Base-by-base conservation (phyloP, 805 yeast species). In the Candida awuae region DNA sequence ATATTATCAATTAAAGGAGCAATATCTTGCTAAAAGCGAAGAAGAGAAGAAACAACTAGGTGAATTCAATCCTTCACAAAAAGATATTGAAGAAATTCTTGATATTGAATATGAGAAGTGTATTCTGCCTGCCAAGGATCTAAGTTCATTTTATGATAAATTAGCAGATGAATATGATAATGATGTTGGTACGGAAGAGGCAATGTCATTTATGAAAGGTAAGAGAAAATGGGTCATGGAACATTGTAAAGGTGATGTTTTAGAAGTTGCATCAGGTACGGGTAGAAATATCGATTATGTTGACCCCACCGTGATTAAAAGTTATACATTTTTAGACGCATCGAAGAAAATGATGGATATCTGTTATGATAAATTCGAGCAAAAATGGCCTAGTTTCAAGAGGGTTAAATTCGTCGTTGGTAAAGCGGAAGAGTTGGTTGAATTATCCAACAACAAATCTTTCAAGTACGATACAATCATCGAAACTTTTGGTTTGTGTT, bases 241-340 rank as follows among this genome's bases (percentile, higher is more conserved):
- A 27, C 83, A 82, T 45, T 72, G 80, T 35, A 64, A 67, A 42
- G 98, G 98, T 17, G 96, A 92, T 55, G 96, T 87, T 2, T 64
- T 92, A 41, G 98, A 92, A 59, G 92, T 90, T 9, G 81, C 97
- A 0, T 84, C 94, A 55, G 98, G 98, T 42, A 92, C 98, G 0
- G 97, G 98, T 6, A 72, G 97, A 59, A 92, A 92, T 56, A 72
- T 90, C 41, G 78, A 80, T 34, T 88, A 80, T 55, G 61, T 86
- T 49, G 71, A 79, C 38, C 72, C 78, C 16, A 67, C 72, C 2
- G 56, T 65, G 20, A 63, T 90, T 22, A 68, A 71, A 34, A 82
- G 95, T 0, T 72, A 85, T 28, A 90, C 97, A 0, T 85, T 84
- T 50, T 61, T 88, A 34, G 98, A 92, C 58, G 73, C 96, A 1